Base-by-base conservation (phyloP, 208 protist species). In the Trypanosoma mega region DNA sequence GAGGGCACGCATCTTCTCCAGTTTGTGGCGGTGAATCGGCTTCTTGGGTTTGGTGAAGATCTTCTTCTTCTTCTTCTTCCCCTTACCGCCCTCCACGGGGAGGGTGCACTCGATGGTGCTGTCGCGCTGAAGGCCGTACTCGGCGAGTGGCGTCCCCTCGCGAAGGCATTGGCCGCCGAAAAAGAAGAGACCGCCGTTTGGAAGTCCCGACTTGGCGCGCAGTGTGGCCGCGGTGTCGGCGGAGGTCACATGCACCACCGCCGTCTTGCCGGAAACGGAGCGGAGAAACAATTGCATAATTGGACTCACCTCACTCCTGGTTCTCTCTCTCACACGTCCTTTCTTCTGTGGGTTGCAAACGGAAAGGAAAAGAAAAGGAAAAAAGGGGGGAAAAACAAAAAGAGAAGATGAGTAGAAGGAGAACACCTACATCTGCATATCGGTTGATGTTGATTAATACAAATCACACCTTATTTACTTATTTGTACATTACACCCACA, bases 51-150 rank as follows among this genome's bases (percentile, higher is more conserved):
- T 99, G 78, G 98, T 99, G 80, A 93, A 96, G 90, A 99, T 98
- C 86, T 99, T 99, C 97, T 99, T 99, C 80, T 98, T 98, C 97
- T 99, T 99, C 90, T 99, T 99, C 82, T 98, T 98, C 71, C 97
- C 97, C 84, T 93, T 95, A 68, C 90, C 90, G 44, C 90, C 90
- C 74, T 92, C 78, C 8, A 97, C 81, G 24, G 92, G 84, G 52
- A 97, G 55, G 27, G 94, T 78, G 27, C 89, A 79, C 54, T 97
- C 72, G 44, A 97, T 74, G 48, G 94, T 97, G 74, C 85, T 88
- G 77, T 94, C 91, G 41, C 72, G 68, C 50, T 88, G 68, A 27
- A 96, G 80, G 29, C 78, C 68, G 78, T 83, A 94, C 34, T 76
- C 72, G 47, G 74, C 76, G 45, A 96, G 77, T 20, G 78, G 65